A percentile compares a stretch with the other conserved stretches of the same genome.
Evolutionary conservation across 1,284 basidiomycete species (phyloP).

Genomic region (Phylloboletellus chloephorus): DNA sequence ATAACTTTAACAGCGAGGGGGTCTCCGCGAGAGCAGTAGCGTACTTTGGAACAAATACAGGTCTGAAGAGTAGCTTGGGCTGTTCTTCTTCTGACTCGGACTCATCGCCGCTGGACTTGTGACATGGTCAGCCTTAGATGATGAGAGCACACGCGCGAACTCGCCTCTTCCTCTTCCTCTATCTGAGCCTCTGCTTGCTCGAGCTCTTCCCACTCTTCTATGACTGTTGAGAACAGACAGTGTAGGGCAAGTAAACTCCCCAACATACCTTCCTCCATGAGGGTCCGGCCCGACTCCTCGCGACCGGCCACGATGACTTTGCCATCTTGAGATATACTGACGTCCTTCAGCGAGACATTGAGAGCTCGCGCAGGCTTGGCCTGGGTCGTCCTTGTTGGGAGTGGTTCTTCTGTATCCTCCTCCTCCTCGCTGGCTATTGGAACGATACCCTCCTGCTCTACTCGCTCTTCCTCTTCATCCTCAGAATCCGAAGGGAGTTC

Average conservation of each 20-base stretch:
- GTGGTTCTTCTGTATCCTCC: slow-evolving; percentile 43
- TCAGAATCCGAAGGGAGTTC: slow-evolving; percentile 57
- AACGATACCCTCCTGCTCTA: slow-evolving; percentile 49
- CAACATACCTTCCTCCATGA: slow-evolving; percentile 40
- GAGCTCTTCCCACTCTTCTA: slow-evolving; percentile 42
- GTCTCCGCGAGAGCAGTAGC: slow-evolving; percentile 2
- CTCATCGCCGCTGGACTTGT: slow-evolving; percentile 72
- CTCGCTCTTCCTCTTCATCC: slow-evolving; percentile 53
- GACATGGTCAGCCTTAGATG: slow-evolving; percentile 12
- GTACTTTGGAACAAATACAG: slow-evolving; percentile 88
- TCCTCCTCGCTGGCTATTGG: slow-evolving; percentile 49
- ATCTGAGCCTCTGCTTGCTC: slow-evolving; percentile 36
- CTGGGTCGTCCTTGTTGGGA: slow-evolving; percentile 31
- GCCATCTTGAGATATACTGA: slow-evolving; percentile 71
- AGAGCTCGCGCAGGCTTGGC: slow-evolving; percentile 46
- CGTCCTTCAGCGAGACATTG: slow-evolving; percentile 68
- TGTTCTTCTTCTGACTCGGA: slow-evolving; percentile 64
- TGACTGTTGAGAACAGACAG: slow-evolving; percentile 10
- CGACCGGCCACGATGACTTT: slow-evolving; percentile 71
- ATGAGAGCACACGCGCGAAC: slow-evolving; percentile 3
- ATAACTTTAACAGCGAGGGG: slow-evolving; percentile 3
- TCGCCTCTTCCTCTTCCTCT: slow-evolving; percentile 40
- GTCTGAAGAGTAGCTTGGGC: slow-evolving; percentile 67
- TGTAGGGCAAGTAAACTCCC: slow-evolving; percentile 10
- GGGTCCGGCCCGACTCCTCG: slow-evolving; percentile 67